Conservation (phyloP, 371 early-diverging fungal genomes). For the Sporodiniella umbellata region DNA sequence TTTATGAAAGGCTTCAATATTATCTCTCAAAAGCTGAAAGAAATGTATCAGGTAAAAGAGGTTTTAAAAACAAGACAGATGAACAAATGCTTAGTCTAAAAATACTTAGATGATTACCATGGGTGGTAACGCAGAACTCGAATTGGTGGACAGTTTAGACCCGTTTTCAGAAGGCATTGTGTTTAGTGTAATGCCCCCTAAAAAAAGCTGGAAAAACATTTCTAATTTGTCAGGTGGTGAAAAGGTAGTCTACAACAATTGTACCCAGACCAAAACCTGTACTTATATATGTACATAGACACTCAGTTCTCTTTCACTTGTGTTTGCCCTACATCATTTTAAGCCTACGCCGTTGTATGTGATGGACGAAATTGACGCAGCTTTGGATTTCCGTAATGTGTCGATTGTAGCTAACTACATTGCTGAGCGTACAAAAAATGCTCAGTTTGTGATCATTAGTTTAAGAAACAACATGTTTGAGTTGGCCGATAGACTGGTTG, state of each 20-base stretch:
- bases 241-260: no score
- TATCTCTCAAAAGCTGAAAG: conserved; percentile 96
- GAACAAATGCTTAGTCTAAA: background rate
- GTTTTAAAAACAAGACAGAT: no score
- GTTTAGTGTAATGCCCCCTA: conserved; percentile 99
- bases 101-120: conserved; percentile 88
- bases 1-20: conserved; percentile 97
- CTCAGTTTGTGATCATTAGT: conserved; percentile 99
- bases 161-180: conserved; percentile 99
- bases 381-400: conserved; percentile 99
- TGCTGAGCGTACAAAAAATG: conserved; percentile 95
- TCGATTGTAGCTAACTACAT: conserved; percentile 99
- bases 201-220: conserved; percentile 99
- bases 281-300: conserved; percentile 60
- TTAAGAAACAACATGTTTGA: conserved; percentile 99
- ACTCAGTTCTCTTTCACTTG: conserved; percentile 95
- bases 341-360: conserved; percentile 99
- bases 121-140: conserved; percentile 99
- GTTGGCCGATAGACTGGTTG: conserved; percentile 95
- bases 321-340: conserved; percentile 99
- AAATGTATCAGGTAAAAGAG: conserved; percentile 98
- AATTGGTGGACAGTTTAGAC: conserved; percentile 98
- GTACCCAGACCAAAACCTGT: background rate
- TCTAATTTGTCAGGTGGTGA: conserved; percentile 99
- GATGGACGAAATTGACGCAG: conserved; percentile 99